Conservation (phyloP, 1,139 yeast genomes). For the Saccharomyces pastorianus region DNA sequence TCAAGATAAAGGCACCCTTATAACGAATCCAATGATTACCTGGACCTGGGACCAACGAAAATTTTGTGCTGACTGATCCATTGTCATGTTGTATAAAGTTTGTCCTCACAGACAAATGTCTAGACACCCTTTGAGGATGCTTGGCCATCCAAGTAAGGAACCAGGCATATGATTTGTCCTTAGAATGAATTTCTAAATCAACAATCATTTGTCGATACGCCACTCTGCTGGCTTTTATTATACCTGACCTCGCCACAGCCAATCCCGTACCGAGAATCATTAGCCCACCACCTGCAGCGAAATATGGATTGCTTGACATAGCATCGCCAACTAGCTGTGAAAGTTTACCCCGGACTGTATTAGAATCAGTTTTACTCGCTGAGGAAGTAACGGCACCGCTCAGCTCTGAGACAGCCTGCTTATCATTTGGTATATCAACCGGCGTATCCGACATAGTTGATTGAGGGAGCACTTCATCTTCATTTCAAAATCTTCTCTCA, state of each 20-base stretch:
- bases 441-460: background rate
- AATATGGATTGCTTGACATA: constrained; percentile 73
- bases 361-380: constrained; percentile 38
- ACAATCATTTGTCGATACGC: constrained; percentile 78
- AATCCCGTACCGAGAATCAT: constrained; percentile 87
- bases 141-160: constrained; percentile 94
- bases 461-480: background rate
- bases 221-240: constrained; percentile 55
- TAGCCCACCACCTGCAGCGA: constrained; percentile 95
- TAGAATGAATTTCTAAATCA: constrained; percentile 86
- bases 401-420: constrained; percentile 10
- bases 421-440: background rate
- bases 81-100: constrained; percentile 82
- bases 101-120: constrained; percentile 89
- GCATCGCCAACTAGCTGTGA: constrained; percentile 41
- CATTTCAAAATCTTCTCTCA: background rate
- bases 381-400: constrained; percentile 43
- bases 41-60: constrained; percentile 95
- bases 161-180: constrained; percentile 92
- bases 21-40: constrained; percentile 85
- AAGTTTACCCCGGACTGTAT: constrained; percentile 7
- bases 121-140: constrained; percentile 59
- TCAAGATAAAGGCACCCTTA: constrained; percentile 80
- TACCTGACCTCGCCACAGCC: constrained; percentile 68
- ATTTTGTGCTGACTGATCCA: constrained; percentile 81